Evolutionary conservation across 1,284 basidiomycete genomes (phyloP).

Genomic region (Cutaneotrichosporon curvatum): DNA sequence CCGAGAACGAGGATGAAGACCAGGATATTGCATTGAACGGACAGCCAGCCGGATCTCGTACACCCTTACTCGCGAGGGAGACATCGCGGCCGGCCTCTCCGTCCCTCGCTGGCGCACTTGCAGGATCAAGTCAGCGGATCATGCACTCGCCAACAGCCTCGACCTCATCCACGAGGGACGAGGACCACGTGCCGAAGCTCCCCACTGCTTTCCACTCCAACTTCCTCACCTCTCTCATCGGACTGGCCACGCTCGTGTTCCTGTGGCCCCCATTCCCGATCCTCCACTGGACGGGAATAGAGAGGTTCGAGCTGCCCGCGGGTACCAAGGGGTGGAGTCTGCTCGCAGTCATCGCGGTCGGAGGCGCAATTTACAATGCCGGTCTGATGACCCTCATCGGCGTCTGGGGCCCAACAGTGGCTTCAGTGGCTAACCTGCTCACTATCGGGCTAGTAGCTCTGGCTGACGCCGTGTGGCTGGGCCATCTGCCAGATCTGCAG

Average conservation of each 20-base stretch:
- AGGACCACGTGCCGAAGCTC: constrained; percentile 17
- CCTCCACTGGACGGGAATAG: constrained; percentile 34
- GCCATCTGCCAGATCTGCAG: constrained; percentile 31
- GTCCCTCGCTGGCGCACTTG: not conserved
- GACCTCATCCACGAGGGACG: not conserved
- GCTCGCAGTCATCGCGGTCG: constrained; percentile 28
- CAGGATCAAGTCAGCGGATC: not conserved
- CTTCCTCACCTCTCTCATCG: constrained; percentile 43
- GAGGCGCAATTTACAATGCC: constrained; percentile 43
- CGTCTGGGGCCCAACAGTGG: constrained; percentile 44
- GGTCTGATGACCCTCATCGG: constrained; percentile 47
- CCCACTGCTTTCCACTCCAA: constrained; percentile 44
- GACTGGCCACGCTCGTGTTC: constrained; percentile 35
- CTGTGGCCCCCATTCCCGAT: constrained; percentile 42
- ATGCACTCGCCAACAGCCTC: not conserved
- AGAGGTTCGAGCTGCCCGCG: constrained; percentile 32
- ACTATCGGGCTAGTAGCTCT: constrained; percentile 45
- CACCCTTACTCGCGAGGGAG: constrained; percentile 7
- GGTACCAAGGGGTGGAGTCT: constrained; percentile 18
- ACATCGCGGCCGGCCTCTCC: constrained; percentile 1
- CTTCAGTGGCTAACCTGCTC: constrained; percentile 44
- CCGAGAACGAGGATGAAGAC: constrained; percentile 7
- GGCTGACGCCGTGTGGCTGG: constrained; percentile 41
- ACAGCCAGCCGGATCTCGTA: not conserved
- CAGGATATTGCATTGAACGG: constrained; percentile 9